Conservation (phyloP, 192 early-diverging fungal species). For the Coemansia reversa region DNA sequence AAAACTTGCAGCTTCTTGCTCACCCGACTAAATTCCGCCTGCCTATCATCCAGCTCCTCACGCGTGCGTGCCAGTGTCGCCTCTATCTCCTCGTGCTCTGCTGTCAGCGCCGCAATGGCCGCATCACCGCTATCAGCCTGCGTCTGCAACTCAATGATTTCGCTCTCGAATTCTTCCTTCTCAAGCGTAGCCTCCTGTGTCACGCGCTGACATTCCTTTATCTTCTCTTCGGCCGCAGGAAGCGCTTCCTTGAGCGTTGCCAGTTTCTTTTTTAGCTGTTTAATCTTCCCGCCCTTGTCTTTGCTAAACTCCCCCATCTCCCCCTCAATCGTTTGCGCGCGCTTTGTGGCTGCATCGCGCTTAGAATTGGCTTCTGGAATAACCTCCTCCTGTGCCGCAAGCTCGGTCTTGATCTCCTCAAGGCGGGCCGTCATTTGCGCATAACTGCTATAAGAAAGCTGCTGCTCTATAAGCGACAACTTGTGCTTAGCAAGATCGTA, state of each 20-base stretch:
- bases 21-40: slow-evolving; percentile 62
- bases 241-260: slow-evolving; percentile 64
- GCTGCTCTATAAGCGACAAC: slow-evolving; percentile 69
- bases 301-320: slow-evolving; percentile 90
- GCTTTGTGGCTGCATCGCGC: slow-evolving; percentile 53
- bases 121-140: slow-evolving; percentile 32
- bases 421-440: slow-evolving; percentile 61
- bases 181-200: slow-evolving; percentile 48
- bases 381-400: slow-evolving; percentile 58
- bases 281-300: slow-evolving; percentile 86
- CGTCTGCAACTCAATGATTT: slow-evolving; percentile 29
- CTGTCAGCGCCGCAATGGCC: slow-evolving; percentile 50
- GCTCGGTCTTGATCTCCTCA: slow-evolving; percentile 37
- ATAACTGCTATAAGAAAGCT: slow-evolving; percentile 73
- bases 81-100: slow-evolving; percentile 53
- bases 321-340: slow-evolving; percentile 65
- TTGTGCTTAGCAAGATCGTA: slow-evolving; percentile 80
- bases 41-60: slow-evolving; percentile 54
- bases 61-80: slow-evolving; percentile 48
- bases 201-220: slow-evolving; percentile 44
- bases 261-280: slow-evolving; percentile 76
- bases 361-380: slow-evolving; percentile 57
- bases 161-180: slow-evolving; percentile 48
- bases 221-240: slow-evolving; percentile 48
- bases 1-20: slow-evolving; percentile 65